These are phyloP conservation scores for Penicillium herquei DNA, from an alignment of 495 filamentous ascomycete species.

Conservation along the genomic window DNA sequence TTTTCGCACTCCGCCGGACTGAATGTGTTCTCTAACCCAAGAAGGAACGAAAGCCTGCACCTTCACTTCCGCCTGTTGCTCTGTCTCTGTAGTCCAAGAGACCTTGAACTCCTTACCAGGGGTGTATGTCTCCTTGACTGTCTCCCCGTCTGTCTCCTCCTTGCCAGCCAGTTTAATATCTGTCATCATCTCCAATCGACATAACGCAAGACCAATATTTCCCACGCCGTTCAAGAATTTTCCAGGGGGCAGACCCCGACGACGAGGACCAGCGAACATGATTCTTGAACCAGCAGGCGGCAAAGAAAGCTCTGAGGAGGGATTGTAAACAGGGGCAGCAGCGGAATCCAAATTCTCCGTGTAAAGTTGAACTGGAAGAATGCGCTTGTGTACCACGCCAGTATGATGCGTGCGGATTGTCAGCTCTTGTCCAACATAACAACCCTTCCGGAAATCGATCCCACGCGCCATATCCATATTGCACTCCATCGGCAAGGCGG, in stretches of 20 bases:
- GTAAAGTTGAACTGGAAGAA: constrained; percentile 85
- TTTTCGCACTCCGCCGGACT: constrained; percentile 27
- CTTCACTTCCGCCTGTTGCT: constrained; percentile 48
- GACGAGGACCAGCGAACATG: constrained; percentile 40
- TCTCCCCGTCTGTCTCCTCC: no score
- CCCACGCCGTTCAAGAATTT: constrained; percentile 75
- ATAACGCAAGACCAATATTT: constrained; percentile 85
- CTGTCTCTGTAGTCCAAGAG: constrained; percentile 41
- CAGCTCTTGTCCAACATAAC: constrained; percentile 94
- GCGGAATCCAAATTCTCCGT: constrained; percentile 34
- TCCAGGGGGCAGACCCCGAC: constrained; percentile 67
- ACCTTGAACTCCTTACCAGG: constrained; percentile 56
- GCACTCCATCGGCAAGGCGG: constrained; percentile 74
- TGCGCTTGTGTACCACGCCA: constrained; percentile 85
- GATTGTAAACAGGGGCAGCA: constrained; percentile 52
- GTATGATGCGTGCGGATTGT: constrained; percentile 93
- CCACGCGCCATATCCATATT: constrained; percentile 81
- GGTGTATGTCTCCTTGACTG: no score
- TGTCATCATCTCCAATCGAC: constrained; percentile 87
- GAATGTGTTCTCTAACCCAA: constrained; percentile 60
- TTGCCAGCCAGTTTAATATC: constrained; percentile 62
- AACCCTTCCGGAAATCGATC: constrained; percentile 92
- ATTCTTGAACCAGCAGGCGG: constrained; percentile 43
- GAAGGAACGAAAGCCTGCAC: constrained; percentile 85
- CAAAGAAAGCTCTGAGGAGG: constrained; percentile 26